Percentiles rank a stretch among this genome's conserved stretches.
Conservation (phyloP, 768 basidiomycete genomes). For the Chlorophyllum brunneum region DNA sequence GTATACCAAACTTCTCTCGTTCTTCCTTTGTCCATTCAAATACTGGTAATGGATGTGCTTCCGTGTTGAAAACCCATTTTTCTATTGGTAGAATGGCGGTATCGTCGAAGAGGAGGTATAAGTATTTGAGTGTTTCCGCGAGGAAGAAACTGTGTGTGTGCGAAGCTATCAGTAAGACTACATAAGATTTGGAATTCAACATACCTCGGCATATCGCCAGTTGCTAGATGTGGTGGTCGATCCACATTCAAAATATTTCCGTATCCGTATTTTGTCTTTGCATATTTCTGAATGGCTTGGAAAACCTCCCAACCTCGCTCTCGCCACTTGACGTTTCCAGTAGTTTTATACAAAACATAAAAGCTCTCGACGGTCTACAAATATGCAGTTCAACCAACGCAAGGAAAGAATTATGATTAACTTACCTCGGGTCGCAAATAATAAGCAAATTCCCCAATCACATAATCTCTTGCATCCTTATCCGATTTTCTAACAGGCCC, state of each 20-base stretch:
- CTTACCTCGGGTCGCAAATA: conserved; percentile 49
- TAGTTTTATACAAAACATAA: conserved; percentile 51
- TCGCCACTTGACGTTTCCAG: conserved; percentile 46
- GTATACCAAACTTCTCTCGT: conserved; percentile 40
- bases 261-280: conserved; percentile 43
- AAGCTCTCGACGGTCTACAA: conserved; percentile 49
- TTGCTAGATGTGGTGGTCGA: conserved; percentile 20
- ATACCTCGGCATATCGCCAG: conserved; percentile 54
- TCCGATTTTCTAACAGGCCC: conserved; percentile 14
- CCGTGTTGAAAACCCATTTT: conserved; percentile 59
- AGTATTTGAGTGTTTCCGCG: conserved; percentile 61
- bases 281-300: conserved; percentile 44
- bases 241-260: conserved; percentile 39
- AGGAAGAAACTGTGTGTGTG: conserved; percentile 34
- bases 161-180: not conserved
- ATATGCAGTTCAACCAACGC: no score
- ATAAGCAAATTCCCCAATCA: conserved; percentile 27
- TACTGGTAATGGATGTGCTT: conserved; percentile 78
- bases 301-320: conserved; percentile 48
- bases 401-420: no score
- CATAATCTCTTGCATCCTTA: conserved; percentile 35
- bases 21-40: conserved; percentile 61
- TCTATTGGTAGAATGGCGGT: conserved; percentile 52
- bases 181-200: conserved; percentile 13
- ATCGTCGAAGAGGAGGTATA: conserved; percentile 64